Evolutionary conservation across 2,329 filamentous ascomycete genomes (phyloP).

Genomic region (Aphanoascus verrucosus): DNA sequence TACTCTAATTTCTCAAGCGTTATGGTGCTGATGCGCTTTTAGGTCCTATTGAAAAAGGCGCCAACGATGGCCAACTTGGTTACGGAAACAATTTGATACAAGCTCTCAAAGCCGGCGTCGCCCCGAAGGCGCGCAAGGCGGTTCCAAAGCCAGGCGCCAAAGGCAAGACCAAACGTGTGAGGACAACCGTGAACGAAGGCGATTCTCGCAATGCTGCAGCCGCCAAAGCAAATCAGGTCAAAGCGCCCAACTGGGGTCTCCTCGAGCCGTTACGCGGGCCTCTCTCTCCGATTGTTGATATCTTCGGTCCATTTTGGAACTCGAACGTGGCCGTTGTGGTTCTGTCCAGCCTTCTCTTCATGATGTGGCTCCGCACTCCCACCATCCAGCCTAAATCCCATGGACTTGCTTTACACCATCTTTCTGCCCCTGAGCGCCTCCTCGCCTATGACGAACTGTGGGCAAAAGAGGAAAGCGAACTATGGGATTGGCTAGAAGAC

Average conservation of each 20-base stretch:
- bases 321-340: conserved; percentile 69
- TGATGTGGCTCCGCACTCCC: conserved; percentile 56
- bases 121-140: conserved; percentile 48
- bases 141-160: conserved; percentile 41
- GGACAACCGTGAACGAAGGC: conserved; percentile 35
- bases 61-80: conserved; percentile 74
- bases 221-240: conserved; percentile 29
- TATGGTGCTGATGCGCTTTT: conserved; percentile 4
- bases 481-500: conserved; percentile 92
- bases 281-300: conserved; percentile 58
- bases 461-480: conserved; percentile 71
- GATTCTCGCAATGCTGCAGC: conserved; percentile 38
- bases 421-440: conserved; percentile 52
- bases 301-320: conserved; percentile 60
- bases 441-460: conserved; percentile 90
- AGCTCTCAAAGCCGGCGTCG: conserved; percentile 59
- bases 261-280: conserved; percentile 67
- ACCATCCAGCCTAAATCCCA: conserved; percentile 27
- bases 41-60: conserved; percentile 94
- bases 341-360: conserved; percentile 60
- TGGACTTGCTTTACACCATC: conserved; percentile 31
- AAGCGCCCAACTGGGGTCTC: conserved; percentile 57
- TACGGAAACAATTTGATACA: conserved; percentile 74
- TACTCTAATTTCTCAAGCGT: background rate
- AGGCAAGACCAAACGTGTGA: conserved; percentile 52